Conservation (phyloP, 305 asterid species). For the Fraxinus albicans region DNA sequence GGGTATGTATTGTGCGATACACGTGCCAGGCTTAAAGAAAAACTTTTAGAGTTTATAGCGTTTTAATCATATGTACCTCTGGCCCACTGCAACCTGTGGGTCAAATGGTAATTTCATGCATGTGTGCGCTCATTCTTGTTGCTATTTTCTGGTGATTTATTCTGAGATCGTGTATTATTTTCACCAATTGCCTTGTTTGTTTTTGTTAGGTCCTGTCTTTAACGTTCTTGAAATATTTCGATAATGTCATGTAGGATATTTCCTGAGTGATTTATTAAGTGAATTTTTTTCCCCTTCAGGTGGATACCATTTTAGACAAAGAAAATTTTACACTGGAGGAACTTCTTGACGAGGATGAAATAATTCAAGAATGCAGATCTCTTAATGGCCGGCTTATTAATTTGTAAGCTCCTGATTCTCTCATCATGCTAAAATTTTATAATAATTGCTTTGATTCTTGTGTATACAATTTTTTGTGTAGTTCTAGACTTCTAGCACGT, state of each 20-base stretch:
- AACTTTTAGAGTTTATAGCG: background rate
- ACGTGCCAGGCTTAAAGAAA: background rate
- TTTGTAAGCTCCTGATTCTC: constrained; percentile 56
- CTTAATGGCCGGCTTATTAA: constrained; percentile 90
- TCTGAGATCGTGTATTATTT: constrained; percentile 7
- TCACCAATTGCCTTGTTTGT: background rate
- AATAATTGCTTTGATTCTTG: constrained; percentile 1
- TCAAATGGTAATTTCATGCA: constrained; percentile 1
- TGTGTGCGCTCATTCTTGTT: constrained; percentile 7
- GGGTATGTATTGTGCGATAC: background rate
- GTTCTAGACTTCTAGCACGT: background rate
- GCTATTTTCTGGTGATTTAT: constrained; percentile 9
- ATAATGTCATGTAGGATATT: background rate
- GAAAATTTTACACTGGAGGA: constrained; percentile 76
- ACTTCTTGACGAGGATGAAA: constrained; percentile 94
- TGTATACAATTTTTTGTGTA: constrained; percentile 5
- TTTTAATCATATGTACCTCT: background rate
- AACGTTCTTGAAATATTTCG: background rate
- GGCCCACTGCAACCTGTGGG: constrained; percentile 11
- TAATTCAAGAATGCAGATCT: constrained; percentile 94
- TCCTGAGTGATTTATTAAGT: background rate
- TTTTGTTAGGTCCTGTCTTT: constrained; percentile 3
- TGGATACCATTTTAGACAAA: constrained; percentile 85
- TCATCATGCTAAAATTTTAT: constrained; percentile 10
- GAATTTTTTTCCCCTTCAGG: constrained; percentile 31